A percentile compares a stretch with the other conserved stretches of the same genome.
phyloP scores from a whole-genome alignment of 78 protist genomes.

The Dictyostelium capitatum region DNA sequence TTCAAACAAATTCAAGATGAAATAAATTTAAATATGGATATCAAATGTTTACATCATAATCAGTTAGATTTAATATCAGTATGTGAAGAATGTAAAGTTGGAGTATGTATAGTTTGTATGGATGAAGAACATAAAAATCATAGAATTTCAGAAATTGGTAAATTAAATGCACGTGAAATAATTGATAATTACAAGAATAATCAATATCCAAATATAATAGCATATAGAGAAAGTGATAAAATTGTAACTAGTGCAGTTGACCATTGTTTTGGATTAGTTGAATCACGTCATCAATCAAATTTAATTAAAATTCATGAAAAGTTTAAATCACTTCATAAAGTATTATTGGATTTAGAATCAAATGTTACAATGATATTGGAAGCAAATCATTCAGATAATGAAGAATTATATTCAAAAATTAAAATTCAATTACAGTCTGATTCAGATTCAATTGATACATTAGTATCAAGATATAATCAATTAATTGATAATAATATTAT shows the following conservation, averaged over 20 bases:
- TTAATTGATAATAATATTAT: background rate
- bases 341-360: constrained; percentile 5
- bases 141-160: background rate
- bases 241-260: background rate
- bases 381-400: background rate
- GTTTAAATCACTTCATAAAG: background rate
- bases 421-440: background rate
- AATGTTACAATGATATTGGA: constrained; percentile 2
- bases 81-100: background rate
- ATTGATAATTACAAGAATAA: background rate
- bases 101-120: constrained; percentile 4
- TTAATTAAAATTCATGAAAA: constrained; percentile 9
- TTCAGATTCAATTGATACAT: background rate
- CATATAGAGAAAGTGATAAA: constrained; percentile 14
- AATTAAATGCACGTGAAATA: background rate
- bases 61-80: constrained; percentile 1
- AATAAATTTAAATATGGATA: constrained; percentile 7
- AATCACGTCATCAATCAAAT: constrained; percentile 1
- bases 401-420: constrained; percentile 8
- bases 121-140: background rate
- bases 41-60: constrained; percentile 5
- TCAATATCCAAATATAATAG: background rate
- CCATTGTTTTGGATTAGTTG: background rate
- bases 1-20: constrained; percentile 1
- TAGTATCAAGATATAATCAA: background rate